Percentiles rank a stretch among this genome's conserved stretches.
These are phyloP conservation scores for Geotrichum klebahnii DNA, from an alignment of 1,139 yeast species.

Conservation along the genomic window DNA sequence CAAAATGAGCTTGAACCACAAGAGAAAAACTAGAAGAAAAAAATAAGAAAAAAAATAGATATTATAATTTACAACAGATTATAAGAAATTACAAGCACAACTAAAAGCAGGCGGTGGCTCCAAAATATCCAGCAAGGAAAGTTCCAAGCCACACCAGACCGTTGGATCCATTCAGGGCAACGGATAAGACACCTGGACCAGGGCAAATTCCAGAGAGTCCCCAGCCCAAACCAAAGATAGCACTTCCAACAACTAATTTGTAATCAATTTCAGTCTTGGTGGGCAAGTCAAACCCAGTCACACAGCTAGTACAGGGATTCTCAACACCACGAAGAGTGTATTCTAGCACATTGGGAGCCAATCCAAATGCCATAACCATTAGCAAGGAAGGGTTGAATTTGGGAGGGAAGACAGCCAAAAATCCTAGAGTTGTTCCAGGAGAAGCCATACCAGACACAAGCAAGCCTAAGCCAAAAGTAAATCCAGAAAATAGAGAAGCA, in stretches of 20 bases:
- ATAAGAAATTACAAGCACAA: not conserved
- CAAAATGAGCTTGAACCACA: not conserved
- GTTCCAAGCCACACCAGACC: slow-evolving; percentile 30
- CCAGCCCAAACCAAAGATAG: slow-evolving; percentile 48
- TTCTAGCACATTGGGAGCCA: slow-evolving; percentile 43
- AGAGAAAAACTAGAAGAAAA: not conserved
- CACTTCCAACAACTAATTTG: slow-evolving; percentile 41
- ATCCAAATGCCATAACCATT: slow-evolving; percentile 44
- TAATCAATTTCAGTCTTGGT: slow-evolving; percentile 31
- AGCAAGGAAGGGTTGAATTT: slow-evolving; percentile 47
- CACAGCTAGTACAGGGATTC: slow-evolving; percentile 27
- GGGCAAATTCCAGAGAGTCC: slow-evolving; percentile 48
- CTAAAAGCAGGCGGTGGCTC: slow-evolving; percentile 6
- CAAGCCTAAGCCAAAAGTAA: slow-evolving; percentile 46
- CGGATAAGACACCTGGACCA: slow-evolving; percentile 43
- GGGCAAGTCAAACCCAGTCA: slow-evolving; percentile 10
- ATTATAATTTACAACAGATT: not conserved
- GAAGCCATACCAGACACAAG: slow-evolving; percentile 46
- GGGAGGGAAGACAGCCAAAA: slow-evolving; percentile 39
- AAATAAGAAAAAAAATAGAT: not conserved
- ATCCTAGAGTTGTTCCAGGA: slow-evolving; percentile 46
- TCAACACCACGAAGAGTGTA: slow-evolving; percentile 12
- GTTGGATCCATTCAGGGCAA: slow-evolving; percentile 26
- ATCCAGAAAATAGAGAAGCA: slow-evolving; percentile 40
- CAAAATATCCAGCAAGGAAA: slow-evolving; percentile 23